Evolutionary conservation across 75 land plant species (phyloP).

Genomic region (Azolla pinnata): DNA sequence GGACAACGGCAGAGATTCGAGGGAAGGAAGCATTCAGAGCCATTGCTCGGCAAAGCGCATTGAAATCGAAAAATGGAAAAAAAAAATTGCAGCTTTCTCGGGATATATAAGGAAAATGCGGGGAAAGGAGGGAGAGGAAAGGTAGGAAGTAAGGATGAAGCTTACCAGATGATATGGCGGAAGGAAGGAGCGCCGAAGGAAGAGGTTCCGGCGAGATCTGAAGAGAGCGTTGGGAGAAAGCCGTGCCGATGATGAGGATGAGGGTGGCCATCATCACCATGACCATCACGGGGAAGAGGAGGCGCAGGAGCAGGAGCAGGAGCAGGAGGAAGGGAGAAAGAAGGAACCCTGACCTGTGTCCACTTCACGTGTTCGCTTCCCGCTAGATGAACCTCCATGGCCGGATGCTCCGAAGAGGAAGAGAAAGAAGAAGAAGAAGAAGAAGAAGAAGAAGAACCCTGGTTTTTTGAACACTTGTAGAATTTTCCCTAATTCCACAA

Average conservation of each 20-base stretch:
- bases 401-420: too few relatives aligned
- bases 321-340: not conserved
- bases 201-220: slow-evolving; percentile 10
- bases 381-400: slow-evolving; percentile 28
- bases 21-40: too few relatives aligned
- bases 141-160: slow-evolving; percentile 1
- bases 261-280: too few relatives aligned
- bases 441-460: too few relatives aligned
- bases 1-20: too few relatives aligned
- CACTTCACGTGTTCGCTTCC: slow-evolving; percentile 23
- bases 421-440: too few relatives aligned
- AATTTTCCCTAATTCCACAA: too few relatives aligned
- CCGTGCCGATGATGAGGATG: not conserved
- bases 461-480: too few relatives aligned
- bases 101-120: not conserved
- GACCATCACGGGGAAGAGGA: too few relatives aligned
- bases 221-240: slow-evolving; percentile 9
- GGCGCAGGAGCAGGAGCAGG: not conserved
- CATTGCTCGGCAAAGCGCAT: too few relatives aligned
- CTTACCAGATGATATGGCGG: not conserved
- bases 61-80: not conserved
- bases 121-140: not conserved
- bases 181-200: not conserved
- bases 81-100: not conserved
- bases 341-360: slow-evolving; percentile 13